Base-by-base conservation (phyloP, 2,329 filamentous ascomycete genomes). In the Lasiodiplodia gonubiensis region DNA sequence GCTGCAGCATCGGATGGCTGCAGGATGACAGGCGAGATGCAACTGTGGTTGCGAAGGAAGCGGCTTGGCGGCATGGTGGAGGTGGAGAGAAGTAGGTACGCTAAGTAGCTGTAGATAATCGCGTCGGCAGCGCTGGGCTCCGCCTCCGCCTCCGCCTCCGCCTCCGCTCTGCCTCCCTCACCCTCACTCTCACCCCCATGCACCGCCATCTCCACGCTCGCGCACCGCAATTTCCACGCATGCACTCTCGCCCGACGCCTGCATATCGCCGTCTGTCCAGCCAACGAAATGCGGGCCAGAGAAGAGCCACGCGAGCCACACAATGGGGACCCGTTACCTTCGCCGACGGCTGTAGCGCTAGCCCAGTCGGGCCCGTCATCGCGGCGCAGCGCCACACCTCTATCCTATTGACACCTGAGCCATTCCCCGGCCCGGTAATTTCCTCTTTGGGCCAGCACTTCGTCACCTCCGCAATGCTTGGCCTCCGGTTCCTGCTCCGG, bases 401-500 rank as follows among this genome's bases (percentile, higher is more conserved):
- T 55, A 30, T 30, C 30, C 52, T 21, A 55, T 30, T 21, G 27
- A 30, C 16, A 18, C 30, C 16, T 14, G 14, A 37, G 18, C 52
- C 30, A 30, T 21, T 10, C 14, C 8, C 30, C 23, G 6, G 18
- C 37, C 55, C 55, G 57, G 21, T 8, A 12, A 18, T 48, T 61
- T 30, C 57, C 39, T 16, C 39, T 48, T 48, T 21, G 23, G 39
- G 57, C 12, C n/a, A 23, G 14, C 55, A 33, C 48, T 60, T 46
- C 39, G 48, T 48, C 39, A 39, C 57, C 30, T 48, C 27, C 57
- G 10, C 39, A 61, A 61, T 48, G 57, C 57, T 61, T 61, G 37
- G 54, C 54, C 37, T 59, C 35, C 18, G 18, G n/a, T 3, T 39
- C 30, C 30, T 16, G 53, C 53, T 39, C 30, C 14, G 25, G 33